phyloP scores from a whole-genome alignment of 1,284 basidiomycete species.

The Fomitiporia mediterranea region DNA sequence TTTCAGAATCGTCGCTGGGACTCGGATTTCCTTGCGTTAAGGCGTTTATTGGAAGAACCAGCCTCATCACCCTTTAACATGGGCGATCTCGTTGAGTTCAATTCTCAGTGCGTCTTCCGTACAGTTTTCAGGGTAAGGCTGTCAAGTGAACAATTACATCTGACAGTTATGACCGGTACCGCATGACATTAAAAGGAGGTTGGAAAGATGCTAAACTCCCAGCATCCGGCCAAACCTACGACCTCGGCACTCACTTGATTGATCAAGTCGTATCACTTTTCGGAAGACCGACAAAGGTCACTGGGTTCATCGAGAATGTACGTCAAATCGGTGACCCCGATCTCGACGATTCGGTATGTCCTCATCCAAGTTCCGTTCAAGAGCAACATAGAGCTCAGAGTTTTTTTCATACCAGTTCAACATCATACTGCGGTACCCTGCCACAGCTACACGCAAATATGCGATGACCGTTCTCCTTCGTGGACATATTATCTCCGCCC shows the following conservation, averaged over 20 bases:
- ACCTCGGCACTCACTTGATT: slow-evolving; percentile 66
- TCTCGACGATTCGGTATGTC: slow-evolving; percentile 62
- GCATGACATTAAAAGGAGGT: slow-evolving; percentile 58
- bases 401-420: slow-evolving; percentile 52
- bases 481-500: slow-evolving; percentile 64
- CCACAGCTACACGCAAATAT: slow-evolving; percentile 38
- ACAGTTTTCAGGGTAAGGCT: too few species aligned
- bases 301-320: slow-evolving; percentile 65
- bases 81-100: slow-evolving; percentile 68
- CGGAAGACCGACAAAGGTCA: slow-evolving; percentile 66
- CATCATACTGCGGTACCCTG: slow-evolving; percentile 58
- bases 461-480: slow-evolving; percentile 67
- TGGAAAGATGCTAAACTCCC: slow-evolving; percentile 63
- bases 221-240: slow-evolving; percentile 54
- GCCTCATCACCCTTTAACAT: slow-evolving; percentile 46
- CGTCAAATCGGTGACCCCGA: slow-evolving; percentile 57
- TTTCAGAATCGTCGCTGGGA: slow-evolving; percentile 86
- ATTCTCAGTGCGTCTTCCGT: slow-evolving; percentile 63
- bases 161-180: slow-evolving; percentile 72
- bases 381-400: slow-evolving; percentile 17
- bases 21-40: slow-evolving; percentile 76
- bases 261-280: slow-evolving; percentile 79
- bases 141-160: not conserved
- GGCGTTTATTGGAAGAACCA: slow-evolving; percentile 56
- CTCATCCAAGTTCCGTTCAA: not conserved